These are phyloP conservation scores for Metahyphopichia silvanorum DNA, from an alignment of 805 yeast species.

Conservation along the genomic window DNA sequence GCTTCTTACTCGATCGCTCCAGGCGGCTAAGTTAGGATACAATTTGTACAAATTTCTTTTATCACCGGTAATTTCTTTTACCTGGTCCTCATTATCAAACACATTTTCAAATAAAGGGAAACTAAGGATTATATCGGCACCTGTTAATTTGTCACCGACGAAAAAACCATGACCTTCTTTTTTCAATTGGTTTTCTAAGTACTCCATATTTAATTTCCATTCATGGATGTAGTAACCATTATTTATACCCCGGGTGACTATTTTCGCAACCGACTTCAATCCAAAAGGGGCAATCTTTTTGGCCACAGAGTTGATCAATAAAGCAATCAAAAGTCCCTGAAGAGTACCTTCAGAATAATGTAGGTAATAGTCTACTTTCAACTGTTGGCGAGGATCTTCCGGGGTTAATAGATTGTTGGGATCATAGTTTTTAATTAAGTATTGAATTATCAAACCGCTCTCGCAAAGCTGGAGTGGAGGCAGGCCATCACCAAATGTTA, in stretches of 20 bases:
- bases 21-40: constrained; percentile 35
- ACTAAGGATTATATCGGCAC: constrained; percentile 36
- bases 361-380: constrained; percentile 49
- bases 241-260: constrained; percentile 45
- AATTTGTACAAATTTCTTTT: constrained; percentile 25
- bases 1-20: constrained; percentile 30
- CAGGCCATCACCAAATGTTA: constrained; percentile 31
- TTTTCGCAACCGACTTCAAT: constrained; percentile 39
- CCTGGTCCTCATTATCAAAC: constrained; percentile 34
- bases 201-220: constrained; percentile 29
- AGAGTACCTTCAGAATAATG: constrained; percentile 63
- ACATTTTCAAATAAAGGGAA: constrained; percentile 35
- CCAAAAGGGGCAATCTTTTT: constrained; percentile 47
- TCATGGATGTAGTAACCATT: constrained; percentile 49
- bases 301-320: constrained; percentile 38
- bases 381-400: constrained; percentile 31
- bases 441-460: constrained; percentile 38
- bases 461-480: constrained; percentile 33
- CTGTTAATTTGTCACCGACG: constrained; percentile 35
- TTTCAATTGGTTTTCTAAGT: constrained; percentile 21
- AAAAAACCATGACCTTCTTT: constrained; percentile 31
- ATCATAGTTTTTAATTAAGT: constrained; percentile 34
- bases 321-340: constrained; percentile 44
- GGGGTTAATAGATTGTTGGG: constrained; percentile 24
- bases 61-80: constrained; percentile 30